Base-by-base conservation (phyloP, 768 basidiomycete genomes). In the Polyporus arcularius region DNA sequence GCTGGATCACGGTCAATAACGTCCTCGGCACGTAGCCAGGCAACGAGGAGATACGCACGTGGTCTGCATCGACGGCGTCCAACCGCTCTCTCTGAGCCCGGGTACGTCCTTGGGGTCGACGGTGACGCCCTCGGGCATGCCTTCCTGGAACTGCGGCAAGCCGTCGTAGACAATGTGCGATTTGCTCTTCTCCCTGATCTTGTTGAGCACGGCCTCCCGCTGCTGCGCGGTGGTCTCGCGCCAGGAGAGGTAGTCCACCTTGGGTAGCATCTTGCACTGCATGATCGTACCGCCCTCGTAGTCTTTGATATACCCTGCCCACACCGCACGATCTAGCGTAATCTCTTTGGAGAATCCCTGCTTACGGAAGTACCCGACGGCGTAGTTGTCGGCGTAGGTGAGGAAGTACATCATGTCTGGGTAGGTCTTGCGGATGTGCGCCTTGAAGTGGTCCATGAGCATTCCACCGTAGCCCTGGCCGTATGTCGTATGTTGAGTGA, bases 271-370 rank as follows among this genome's bases (percentile, higher is more conserved):
- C 6, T 89, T 89, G 70, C 97, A 99, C 73, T 96, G 93, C 96
- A 99, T 98, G 77, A 98, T 94, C 47, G 96, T 99, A 16, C 94
- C 96, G 42, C 96, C 96, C 74, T 99, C 97, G 74, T 99, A 99
- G 73, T 99, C 97, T 73, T 98, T 99, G 85, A 99, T 98, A 74
- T 99, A 98, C 11, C 96, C 97, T 0, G 96, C 96, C 97, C 97
- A 99, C 8, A 89, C 81, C 2, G 90, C 86, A 46, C 96, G 84
- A 61, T 89, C 89, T n/a, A 97, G 82, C 0, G 90, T 89, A 62
- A 99, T 96, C 58, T 98, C 96, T 73, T 98, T 98, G 6, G 94
- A 92, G 74, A 99, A 99, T 0, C 97, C 97, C 78, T 98, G 97
- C 72, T 98, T 99, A 73, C 94, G 94, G 80, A 99, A 98, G 75